These are phyloP conservation scores for Sclerotinia glacialis DNA, from an alignment of 2,329 filamentous ascomycete genomes.

Conservation along the genomic window DNA sequence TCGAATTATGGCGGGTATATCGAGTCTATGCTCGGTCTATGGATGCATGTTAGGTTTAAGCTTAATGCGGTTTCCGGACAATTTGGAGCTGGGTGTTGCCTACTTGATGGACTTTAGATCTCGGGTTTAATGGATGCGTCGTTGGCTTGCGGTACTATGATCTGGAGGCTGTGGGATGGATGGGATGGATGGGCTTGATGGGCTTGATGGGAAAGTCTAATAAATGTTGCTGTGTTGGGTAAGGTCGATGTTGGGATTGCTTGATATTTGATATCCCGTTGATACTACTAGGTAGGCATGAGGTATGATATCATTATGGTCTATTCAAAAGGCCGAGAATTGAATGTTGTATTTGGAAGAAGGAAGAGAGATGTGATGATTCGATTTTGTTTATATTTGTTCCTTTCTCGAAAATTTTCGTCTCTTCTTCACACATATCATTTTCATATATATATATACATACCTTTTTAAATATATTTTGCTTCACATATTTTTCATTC, in stretches of 20 bases:
- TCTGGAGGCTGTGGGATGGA: too few relatives aligned
- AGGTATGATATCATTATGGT: constrained; percentile 14
- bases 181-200: too few relatives aligned
- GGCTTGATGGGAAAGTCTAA: too few relatives aligned
- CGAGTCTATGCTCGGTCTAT: neutral
- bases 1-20: neutral
- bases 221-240: too few relatives aligned
- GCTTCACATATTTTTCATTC: neutral
- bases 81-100: too few relatives aligned
- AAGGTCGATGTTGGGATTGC: too few relatives aligned
- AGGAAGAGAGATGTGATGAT: neutral
- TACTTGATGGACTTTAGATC: neutral
- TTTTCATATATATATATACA: too few relatives aligned
- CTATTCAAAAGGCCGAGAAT: neutral
- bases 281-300: too few relatives aligned
- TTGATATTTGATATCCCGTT: too few relatives aligned
- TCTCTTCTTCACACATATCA: neutral
- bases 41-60: neutral
- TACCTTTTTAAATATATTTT: neutral
- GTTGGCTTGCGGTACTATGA: too few relatives aligned
- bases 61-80: neutral
- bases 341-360: neutral
- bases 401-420: neutral
- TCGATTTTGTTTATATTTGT: neutral
- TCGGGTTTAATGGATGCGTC: neutral